Base-by-base conservation (phyloP, 2,329 filamentous ascomycete species). In the Tothia fuscella region DNA sequence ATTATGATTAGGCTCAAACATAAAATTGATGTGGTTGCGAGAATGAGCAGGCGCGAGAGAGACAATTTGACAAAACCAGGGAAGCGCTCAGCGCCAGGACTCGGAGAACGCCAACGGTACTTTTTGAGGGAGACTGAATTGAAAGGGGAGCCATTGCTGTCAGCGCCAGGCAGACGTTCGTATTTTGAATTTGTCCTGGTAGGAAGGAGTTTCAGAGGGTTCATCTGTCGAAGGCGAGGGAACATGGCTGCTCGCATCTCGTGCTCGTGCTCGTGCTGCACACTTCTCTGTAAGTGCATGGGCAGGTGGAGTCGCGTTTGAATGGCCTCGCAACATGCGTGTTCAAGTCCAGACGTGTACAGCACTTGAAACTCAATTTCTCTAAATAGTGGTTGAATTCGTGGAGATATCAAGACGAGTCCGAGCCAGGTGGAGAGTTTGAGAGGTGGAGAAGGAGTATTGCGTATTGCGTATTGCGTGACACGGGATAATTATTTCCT, bases 151-250 rank as follows among this genome's bases (percentile, higher is more conserved):
- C 53, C 52, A 52, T 62, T 59, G 53, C 56, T 61, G 44, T 65
- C 62, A 47, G 51, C 55, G 46, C 55, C 57, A 35, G 64, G 64
- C 43, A 69, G 50, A 51, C 61, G 61, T 49, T 68, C 64, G 55
- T 69, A 68, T 46, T 58, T 57, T 57, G 66, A 63, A 52, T 56
- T 58, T 43, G 58, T 59, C 45, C 58, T 54, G 43, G 61, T 56
- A 49, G 43, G 41, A 19, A 67, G 59, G 48, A 67, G 53, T 47
- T 65, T 65, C 46, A 64, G 55, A 19, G 65, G 65, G 46, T 67
- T 66, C 48, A 64, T 51, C 46, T 59, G 61, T 31, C 29, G 25
- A 24, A 41, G 29, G 6, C 39, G 39, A 19, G 39, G 60, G 48
- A 65, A 56, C 32, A 57, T 51, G 32, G 51, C 44, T 40, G 43